Evolutionary conservation across 768 basidiomycete genomes (phyloP).

Genomic region (Rubroboletus satanas): DNA sequence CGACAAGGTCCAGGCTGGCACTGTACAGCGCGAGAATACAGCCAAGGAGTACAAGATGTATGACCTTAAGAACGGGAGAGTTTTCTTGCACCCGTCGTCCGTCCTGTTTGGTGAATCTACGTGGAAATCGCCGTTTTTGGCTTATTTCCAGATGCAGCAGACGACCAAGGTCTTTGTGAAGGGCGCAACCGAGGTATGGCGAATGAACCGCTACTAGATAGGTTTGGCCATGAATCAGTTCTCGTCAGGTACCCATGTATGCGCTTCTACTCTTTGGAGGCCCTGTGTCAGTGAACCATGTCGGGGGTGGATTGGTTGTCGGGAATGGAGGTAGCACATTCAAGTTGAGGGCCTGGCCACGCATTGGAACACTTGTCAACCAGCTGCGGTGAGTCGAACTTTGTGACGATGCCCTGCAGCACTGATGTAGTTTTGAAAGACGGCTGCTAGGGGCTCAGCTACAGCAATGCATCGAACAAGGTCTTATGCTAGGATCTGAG

Average conservation of each 20-base stretch:
- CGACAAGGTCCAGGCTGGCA: slow-evolving; percentile 79
- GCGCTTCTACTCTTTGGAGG: slow-evolving; percentile 84
- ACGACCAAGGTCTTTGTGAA: slow-evolving; percentile 83
- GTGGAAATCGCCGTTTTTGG: slow-evolving; percentile 77
- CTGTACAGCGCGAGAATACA: slow-evolving; percentile 78
- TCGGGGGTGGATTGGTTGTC: slow-evolving; percentile 70
- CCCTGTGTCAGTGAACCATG: slow-evolving; percentile 70
- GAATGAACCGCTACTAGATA: not conserved
- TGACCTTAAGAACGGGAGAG: slow-evolving; percentile 59
- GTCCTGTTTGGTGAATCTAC: slow-evolving; percentile 67
- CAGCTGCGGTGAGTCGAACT: slow-evolving; percentile 60
- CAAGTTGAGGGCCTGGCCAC: slow-evolving; percentile 77
- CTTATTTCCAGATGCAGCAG: slow-evolving; percentile 79
- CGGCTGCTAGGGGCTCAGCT: slow-evolving; percentile 69
- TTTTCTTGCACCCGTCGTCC: slow-evolving; percentile 82
- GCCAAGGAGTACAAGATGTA: slow-evolving; percentile 83
- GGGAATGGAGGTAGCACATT: slow-evolving; percentile 51
- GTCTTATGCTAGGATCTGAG: slow-evolving; percentile 43
- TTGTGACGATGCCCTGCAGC: not conserved
- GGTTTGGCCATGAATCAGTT: not conserved
- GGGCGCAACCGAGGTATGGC: slow-evolving; percentile 78
- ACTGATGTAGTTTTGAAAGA: slow-evolving; percentile 33
- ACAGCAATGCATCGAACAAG: slow-evolving; percentile 59
- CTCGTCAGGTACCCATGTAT: slow-evolving; percentile 74
- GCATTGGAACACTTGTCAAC: slow-evolving; percentile 86